Base-by-base conservation (phyloP, 2,329 filamentous ascomycete genomes). In the Cladosporium sp. region DNA sequence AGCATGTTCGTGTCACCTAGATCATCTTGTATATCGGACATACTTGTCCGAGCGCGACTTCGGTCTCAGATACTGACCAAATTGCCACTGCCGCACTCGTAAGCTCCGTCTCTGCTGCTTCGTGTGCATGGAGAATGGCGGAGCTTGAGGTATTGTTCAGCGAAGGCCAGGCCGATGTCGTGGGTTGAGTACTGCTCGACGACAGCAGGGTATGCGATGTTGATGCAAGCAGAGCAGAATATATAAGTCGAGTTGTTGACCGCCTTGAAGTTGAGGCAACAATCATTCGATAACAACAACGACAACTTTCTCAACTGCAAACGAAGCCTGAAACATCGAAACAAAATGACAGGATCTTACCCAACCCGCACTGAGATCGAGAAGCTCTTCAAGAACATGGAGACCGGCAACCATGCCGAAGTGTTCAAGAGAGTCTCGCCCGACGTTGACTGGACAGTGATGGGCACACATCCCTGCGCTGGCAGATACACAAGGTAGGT, bases 361-460 rank as follows among this genome's bases (percentile, higher is more conserved):
- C 64, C 66, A n/a, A 58, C 56, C 48, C 59, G 57, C 50, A 28
- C 36, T 28, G 65, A 67, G 12, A 66, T 69, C 50, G 51, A 64
- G 15, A n/a, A 45, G 5, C 55, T 66, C 6, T 62, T 60, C 58
- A 45, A 59, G 17, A 62, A 64, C 20, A 54, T 69, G 32, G 60
- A 42, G 12, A 64, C 58, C 12, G 55, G 60, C 9, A 64, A 69
- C 54, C 57, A 56, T 4, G 63, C 61, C 8, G 62, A 65, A 2
- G 67, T 68, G 61, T 69, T 68, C 58, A 47, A 64, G 24, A 60
- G 62, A 6, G 65, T 68, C 0, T 64, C 64, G 15, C 59, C 62
- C 10, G 49, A 68, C 47, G 66, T 68, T 13, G 61, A 59, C 22
- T 69, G 66, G 67, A 61, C 64, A 17, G 67, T 69, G n/a, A 63